Evolutionary conservation across 306 rosid genomes (phyloP).

Genomic region (Cyclanthera cordifolia): DNA sequence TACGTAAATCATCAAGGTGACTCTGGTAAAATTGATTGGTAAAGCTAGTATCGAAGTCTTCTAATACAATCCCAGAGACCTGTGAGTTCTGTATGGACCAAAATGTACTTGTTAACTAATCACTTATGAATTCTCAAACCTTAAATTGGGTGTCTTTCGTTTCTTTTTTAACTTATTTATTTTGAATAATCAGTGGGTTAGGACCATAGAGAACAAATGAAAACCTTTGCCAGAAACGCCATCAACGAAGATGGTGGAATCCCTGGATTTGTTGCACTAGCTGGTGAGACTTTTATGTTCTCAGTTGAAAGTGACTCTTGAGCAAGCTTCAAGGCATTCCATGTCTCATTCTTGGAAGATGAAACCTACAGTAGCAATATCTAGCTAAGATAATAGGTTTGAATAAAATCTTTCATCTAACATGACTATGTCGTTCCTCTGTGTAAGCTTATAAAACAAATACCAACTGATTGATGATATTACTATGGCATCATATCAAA

Average conservation of each 20-base stretch:
- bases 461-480: too few species aligned
- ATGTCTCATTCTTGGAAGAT: slow-evolving; percentile 46
- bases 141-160: background rate
- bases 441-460: too few species aligned
- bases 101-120: background rate
- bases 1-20: slow-evolving; percentile 72
- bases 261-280: slow-evolving; percentile 82
- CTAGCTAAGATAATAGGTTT: slow-evolving; percentile 12
- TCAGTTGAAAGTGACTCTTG: slow-evolving; percentile 56
- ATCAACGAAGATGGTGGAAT: slow-evolving; percentile 89
- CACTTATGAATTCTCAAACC: background rate
- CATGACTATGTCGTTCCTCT: too few species aligned
- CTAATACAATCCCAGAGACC: slow-evolving; percentile 57
- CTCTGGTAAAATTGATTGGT: slow-evolving; percentile 74
- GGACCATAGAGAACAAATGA: background rate
- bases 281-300: slow-evolving; percentile 38
- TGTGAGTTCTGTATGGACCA: slow-evolving; percentile 34
- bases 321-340: slow-evolving; percentile 58
- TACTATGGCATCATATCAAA: too few species aligned
- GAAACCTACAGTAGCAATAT: slow-evolving; percentile 43
- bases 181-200: background rate
- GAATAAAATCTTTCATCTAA: background rate
- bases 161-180: background rate
- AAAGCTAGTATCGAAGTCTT: slow-evolving; percentile 70
- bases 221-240: slow-evolving; percentile 67